Evolutionary conservation across 2,329 filamentous ascomycete genomes (phyloP), one percentile per base, ranked within the genome.

Genomic region (Teratosphaeria gauchensis): DNA sequence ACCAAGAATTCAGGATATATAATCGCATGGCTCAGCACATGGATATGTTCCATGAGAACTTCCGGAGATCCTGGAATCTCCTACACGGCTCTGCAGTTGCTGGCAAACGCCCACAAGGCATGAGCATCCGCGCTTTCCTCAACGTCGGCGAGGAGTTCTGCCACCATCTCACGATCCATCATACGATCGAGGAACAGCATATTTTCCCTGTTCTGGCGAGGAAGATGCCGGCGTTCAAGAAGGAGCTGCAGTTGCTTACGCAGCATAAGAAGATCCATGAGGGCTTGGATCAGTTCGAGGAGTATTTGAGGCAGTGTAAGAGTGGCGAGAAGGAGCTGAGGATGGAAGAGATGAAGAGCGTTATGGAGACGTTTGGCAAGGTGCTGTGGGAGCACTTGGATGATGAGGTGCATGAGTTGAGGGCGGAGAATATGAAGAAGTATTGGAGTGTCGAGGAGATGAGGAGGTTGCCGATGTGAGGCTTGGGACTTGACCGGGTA

Each of bases 301-400:
- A 57, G 56, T 73, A 69, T 60, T 60, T 71, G 9, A 62, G 58
- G 14, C 60, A 67, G 55, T 72, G 69, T 30, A 78, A 76, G 61
- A 74, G 71, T 12, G 84, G 89, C 0, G 86, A 91, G 76, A 76
- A 71, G 61, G 82, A 85, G 64, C 63, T 85, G 66, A 71, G 78
- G 55, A 65, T 83, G 67, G 69, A 72, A 3, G 83, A 84, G 67
- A 71, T 96, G 71, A 87, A 85, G 75, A 77, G 73, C 38, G 80
- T 89, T 67, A 85, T 95, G 84, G 88, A 95, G 72, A 73, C 73
- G 4, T 96, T 92, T 83, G 88, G 88, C 11, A 77, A 78, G 9
- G 88, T 95, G 62, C 72, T 96, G 54, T 92, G 90, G 88, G 77
- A 76, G 68, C 91, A 96, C 78, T 75, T 96, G 61, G 89, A 94